Conservation (phyloP, 371 early-diverging fungal species). For the Mucor mucedo region DNA sequence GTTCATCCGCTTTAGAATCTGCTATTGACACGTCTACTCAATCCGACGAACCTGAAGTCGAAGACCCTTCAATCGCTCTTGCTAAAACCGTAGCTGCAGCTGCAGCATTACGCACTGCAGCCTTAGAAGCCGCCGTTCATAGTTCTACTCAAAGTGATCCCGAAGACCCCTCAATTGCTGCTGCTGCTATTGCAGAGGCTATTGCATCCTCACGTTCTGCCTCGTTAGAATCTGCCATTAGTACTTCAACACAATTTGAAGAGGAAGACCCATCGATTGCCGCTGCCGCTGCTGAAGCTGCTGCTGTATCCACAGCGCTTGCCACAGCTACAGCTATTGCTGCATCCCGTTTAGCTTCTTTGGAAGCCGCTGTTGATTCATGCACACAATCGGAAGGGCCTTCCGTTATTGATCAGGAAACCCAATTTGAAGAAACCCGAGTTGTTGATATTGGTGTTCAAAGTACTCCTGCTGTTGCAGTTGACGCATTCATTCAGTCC, state of each 20-base stretch:
- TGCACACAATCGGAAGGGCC: conserved; percentile 11
- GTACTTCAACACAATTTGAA: conserved; percentile 7
- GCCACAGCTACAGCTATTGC: conserved; percentile 8
- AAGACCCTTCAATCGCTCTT: conserved; percentile 9
- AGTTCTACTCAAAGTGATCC: conserved; percentile 18
- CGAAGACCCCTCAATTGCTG: conserved; percentile 13
- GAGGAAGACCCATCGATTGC: conserved; percentile 9
- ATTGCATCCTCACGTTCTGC: conserved; percentile 16
- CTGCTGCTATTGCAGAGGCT: conserved; percentile 20
- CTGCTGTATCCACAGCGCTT: background rate
- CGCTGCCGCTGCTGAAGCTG: background rate
- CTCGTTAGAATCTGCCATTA: conserved; percentile 1
- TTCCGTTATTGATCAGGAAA: conserved; percentile 15
- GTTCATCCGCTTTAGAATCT: conserved; percentile 4
- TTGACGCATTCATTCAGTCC: conserved; percentile 18
- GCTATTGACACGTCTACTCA: conserved; percentile 13
- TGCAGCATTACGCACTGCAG: background rate
- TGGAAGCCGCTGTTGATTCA: conserved; percentile 2
- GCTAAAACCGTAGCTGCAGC: background rate
- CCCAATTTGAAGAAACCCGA: conserved; percentile 6
- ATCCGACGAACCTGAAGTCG: conserved; percentile 11
- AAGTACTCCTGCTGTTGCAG: background rate
- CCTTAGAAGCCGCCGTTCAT: conserved; percentile 11
- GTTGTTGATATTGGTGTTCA: conserved; percentile 11
- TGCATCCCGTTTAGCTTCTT: conserved; percentile 7